These are phyloP conservation scores for Aquilaria agallochum DNA, from an alignment of 441 rosid species.

Conservation along the genomic window DNA sequence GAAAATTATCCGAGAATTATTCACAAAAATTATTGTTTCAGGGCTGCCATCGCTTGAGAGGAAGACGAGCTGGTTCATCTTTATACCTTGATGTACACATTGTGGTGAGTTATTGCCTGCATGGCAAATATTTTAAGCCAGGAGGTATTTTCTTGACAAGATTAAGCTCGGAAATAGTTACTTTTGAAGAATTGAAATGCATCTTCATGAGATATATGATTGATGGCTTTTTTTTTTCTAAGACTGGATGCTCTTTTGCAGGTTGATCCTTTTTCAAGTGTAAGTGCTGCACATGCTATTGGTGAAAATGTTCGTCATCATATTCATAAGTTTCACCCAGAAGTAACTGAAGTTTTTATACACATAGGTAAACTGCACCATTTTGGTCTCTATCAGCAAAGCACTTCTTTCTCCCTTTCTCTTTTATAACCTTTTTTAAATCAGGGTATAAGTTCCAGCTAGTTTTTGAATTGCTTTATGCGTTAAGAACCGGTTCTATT, in stretches of 20 bases:
- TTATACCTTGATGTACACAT: constrained; percentile 93
- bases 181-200: no score
- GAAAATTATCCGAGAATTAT: no score
- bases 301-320: constrained; percentile 80
- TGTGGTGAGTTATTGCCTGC: constrained; percentile 48
- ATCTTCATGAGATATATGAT: no score
- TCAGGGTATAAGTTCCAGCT: no score
- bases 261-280: constrained; percentile 92
- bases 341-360: constrained; percentile 86
- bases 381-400: constrained; percentile 5
- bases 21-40: constrained; percentile 13
- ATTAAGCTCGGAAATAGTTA: no score
- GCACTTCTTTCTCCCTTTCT: no score
- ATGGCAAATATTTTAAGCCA: neutral
- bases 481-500: no score
- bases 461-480: no score
- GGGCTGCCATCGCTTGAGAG: constrained; percentile 97
- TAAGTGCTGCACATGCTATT: constrained; percentile 83
- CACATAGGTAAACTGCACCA: constrained; percentile 65
- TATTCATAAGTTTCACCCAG: constrained; percentile 60
- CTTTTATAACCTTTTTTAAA: no score
- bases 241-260: constrained; percentile 21
- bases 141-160: no score
- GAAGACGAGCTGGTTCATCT: constrained; percentile 92
- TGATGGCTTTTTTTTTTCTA: neutral